Conservation (phyloP, 2,329 filamentous ascomycete species). For the Biscogniauxia mediterranea region DNA sequence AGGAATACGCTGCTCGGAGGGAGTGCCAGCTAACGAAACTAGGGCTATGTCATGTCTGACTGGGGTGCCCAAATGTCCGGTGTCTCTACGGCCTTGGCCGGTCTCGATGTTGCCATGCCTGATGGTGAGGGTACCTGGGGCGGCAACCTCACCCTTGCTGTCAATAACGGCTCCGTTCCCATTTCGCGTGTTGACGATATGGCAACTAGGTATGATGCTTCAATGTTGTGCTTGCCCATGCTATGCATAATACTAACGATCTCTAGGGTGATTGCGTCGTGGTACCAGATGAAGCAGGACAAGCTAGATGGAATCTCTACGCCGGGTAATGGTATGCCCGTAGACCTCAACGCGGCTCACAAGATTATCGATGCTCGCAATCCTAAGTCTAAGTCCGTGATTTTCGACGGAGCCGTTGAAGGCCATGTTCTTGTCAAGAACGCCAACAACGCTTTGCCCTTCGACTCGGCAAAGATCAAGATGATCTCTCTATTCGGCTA, state of each 20-base stretch:
- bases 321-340: conserved; percentile 37
- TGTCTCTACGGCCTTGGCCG: conserved; percentile 42
- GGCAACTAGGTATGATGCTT: conserved; percentile 42
- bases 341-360: conserved; percentile 35
- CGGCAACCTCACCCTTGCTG: conserved; percentile 43
- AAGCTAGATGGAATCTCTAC: conserved; percentile 24
- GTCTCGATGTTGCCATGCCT: conserved; percentile 54
- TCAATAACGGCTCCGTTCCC: conserved; percentile 47
- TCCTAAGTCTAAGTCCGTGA: conserved; percentile 22
- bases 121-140: conserved; percentile 37
- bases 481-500: conserved; percentile 46
- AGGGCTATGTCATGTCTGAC: conserved; percentile 40
- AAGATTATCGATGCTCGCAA: conserved; percentile 41
- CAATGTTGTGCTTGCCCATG: background rate
- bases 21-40: conserved; percentile 1
- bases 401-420: conserved; percentile 38
- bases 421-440: conserved; percentile 44
- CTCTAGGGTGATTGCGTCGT: conserved; percentile 35
- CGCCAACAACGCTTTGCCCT: conserved; percentile 40
- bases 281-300: conserved; percentile 40
- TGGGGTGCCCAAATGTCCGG: conserved; percentile 43
- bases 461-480: conserved; percentile 46
- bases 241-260: conserved; percentile 31
- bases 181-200: conserved; percentile 47
- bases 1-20: conserved; percentile 5